Conservation (phyloP, 805 yeast genomes). For the Nakazawaea ambrosiae region DNA sequence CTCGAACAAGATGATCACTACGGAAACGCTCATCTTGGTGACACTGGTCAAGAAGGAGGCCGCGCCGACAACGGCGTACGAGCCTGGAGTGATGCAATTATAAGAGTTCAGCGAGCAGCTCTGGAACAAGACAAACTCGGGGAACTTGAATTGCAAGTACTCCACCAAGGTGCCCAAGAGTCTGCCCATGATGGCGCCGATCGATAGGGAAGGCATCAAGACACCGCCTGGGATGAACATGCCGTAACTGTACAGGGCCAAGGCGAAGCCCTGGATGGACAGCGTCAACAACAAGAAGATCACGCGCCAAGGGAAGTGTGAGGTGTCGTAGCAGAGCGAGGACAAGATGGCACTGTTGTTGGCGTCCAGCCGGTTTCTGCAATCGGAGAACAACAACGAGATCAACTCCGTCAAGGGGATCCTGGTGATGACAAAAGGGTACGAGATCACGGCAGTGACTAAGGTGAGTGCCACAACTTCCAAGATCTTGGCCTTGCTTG, state of each 20-base stretch:
- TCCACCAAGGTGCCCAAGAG: slow-evolving; percentile 46
- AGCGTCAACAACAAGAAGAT: slow-evolving; percentile 28
- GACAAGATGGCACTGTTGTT: slow-evolving; percentile 6
- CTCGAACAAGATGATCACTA: slow-evolving; percentile 77
- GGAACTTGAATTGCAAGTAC: slow-evolving; percentile 33
- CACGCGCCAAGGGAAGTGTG: slow-evolving; percentile 29
- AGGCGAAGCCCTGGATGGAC: slow-evolving; percentile 42
- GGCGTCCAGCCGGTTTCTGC: slow-evolving; percentile 23
- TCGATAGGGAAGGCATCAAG: slow-evolving; percentile 52
- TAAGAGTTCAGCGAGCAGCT: slow-evolving; percentile 32
- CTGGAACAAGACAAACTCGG: slow-evolving; percentile 28
- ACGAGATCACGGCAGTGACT: slow-evolving; percentile 47
- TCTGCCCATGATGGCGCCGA: slow-evolving; percentile 58
- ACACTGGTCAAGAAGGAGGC: slow-evolving; percentile 78
- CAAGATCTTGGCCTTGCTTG: slow-evolving; percentile 23
- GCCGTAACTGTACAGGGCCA: slow-evolving; percentile 68
- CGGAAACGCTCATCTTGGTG: slow-evolving; percentile 72
- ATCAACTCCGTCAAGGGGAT: slow-evolving; percentile 51
- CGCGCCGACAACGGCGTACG: slow-evolving; percentile 85
- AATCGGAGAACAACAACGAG: slow-evolving; percentile 63
- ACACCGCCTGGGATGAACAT: slow-evolving; percentile 63
- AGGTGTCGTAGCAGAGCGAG: slow-evolving; percentile 19
- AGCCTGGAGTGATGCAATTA: slow-evolving; percentile 72
- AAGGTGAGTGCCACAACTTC: slow-evolving; percentile 45
- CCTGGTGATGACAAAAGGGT: slow-evolving; percentile 47